phyloP scores from a whole-genome alignment of 176 grass and related monocot species.

The Oryza officinalis region DNA sequence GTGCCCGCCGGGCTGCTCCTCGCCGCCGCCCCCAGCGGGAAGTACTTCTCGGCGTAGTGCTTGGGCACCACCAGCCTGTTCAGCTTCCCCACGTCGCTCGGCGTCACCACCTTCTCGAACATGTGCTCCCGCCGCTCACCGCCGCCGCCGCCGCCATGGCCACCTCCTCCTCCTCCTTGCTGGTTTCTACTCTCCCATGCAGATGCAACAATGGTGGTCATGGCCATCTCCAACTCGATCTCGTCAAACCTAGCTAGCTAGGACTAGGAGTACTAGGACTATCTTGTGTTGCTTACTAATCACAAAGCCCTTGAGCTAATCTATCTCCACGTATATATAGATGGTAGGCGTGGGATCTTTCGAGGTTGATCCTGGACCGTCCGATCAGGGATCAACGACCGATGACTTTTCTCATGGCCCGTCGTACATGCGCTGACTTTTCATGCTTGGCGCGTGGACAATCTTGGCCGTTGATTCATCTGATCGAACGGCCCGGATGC shows the following conservation, averaged over 20 bases:
- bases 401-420: neutral
- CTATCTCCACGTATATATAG: neutral
- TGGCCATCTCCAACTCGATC: neutral
- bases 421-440: neutral
- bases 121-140: slow-evolving; percentile 58
- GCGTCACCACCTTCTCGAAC: slow-evolving; percentile 98
- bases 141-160: neutral
- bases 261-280: too few relatives aligned
- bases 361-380: neutral
- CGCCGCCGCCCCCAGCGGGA: slow-evolving; percentile 26
- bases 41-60: slow-evolving; percentile 61
- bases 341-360: neutral
- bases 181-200: neutral
- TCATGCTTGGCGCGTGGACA: neutral
- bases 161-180: neutral
- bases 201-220: neutral
- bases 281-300: too few relatives aligned
- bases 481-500: neutral
- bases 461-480: neutral
- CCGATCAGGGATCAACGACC: neutral
- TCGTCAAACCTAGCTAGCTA: too few relatives aligned
- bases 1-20: slow-evolving; percentile 27
- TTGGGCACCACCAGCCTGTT: slow-evolving; percentile 71
- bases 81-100: slow-evolving; percentile 96
- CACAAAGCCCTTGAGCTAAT: too few relatives aligned